Evolutionary conservation across 345 rosid species (phyloP).

Genomic region (Gossypioides kirkii): DNA sequence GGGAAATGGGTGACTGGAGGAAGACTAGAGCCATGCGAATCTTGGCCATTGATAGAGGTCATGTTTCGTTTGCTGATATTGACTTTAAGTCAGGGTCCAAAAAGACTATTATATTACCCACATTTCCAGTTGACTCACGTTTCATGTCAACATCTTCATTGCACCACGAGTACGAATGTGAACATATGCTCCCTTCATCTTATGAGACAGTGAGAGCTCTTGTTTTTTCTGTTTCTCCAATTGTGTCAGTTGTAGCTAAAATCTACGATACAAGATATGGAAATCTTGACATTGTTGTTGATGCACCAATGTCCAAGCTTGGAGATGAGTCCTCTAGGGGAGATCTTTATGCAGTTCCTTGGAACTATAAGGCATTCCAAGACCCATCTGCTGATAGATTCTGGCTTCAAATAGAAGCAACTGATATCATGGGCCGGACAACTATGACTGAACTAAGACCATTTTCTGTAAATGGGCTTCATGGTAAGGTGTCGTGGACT

Average conservation of each 20-base stretch:
- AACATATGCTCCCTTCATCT: constrained; percentile 64
- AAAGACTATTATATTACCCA: constrained; percentile 67
- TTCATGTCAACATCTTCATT: constrained; percentile 72
- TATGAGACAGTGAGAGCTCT: constrained; percentile 77
- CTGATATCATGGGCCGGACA: constrained; percentile 48
- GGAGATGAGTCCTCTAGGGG: constrained; percentile 49
- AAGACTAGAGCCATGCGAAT: constrained; percentile 75
- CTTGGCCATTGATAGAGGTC: constrained; percentile 82
- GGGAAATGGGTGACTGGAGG: constrained; percentile 99
- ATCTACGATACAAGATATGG: constrained; percentile 68
- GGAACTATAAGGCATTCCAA: constrained; percentile 88
- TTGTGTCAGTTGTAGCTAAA: constrained; percentile 63
- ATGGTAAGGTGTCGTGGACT: constrained; percentile 65
- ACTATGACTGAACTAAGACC: constrained; percentile 63
- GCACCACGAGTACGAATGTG: constrained; percentile 54
- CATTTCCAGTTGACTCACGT: constrained; percentile 89
- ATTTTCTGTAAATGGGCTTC: constrained; percentile 68
- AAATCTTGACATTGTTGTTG: constrained; percentile 53
- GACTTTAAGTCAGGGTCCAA: constrained; percentile 53
- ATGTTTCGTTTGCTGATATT: constrained; percentile 72
- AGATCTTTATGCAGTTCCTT: constrained; percentile 63
- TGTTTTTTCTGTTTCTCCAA: constrained; percentile 65
- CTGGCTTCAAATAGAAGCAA: constrained; percentile 82
- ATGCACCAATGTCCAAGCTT: constrained; percentile 59
- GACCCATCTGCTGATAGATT: constrained; percentile 80